phyloP scores from a whole-genome alignment of 805 yeast species.

The Saturnispora zaruensis region DNA sequence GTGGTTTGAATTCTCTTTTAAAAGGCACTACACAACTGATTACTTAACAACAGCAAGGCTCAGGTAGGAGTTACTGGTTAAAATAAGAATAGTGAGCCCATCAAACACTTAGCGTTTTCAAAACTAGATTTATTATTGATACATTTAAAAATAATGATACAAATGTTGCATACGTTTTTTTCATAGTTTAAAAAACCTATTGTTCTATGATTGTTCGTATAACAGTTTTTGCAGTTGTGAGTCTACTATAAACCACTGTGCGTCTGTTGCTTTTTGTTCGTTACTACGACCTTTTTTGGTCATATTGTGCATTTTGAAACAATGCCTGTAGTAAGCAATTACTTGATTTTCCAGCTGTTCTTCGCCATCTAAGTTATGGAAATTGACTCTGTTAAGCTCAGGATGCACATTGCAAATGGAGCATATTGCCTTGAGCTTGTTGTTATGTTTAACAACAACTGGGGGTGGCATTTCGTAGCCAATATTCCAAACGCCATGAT shows the following conservation, averaged over 20 bases:
- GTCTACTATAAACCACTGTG: background rate
- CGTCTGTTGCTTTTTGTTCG: background rate
- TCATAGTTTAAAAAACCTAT: background rate
- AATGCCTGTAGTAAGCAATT: background rate
- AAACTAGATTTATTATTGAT: background rate
- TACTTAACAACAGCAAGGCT: too few species aligned
- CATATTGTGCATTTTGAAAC: background rate
- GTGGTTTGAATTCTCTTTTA: too few species aligned
- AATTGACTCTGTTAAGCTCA: background rate
- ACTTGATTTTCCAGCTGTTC: background rate
- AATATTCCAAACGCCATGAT: conserved; percentile 27
- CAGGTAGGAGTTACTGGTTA: too few species aligned
- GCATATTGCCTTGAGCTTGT: background rate
- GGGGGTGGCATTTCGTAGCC: conserved; percentile 27
- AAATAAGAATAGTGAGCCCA: too few species aligned
- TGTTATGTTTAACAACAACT: background rate
- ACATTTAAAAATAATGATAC: too few species aligned
- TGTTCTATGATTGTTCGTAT: background rate
- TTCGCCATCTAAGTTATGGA: background rate
- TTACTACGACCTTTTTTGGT: background rate
- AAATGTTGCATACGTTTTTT: background rate
- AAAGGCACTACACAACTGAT: too few species aligned
- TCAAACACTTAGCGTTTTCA: background rate
- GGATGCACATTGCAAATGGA: background rate
- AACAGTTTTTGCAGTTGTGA: background rate